Percentiles rank a stretch among this genome's conserved stretches.
Evolutionary conservation across 441 rosid genomes (phyloP).

Genomic region (Isatis lusitanica): DNA sequence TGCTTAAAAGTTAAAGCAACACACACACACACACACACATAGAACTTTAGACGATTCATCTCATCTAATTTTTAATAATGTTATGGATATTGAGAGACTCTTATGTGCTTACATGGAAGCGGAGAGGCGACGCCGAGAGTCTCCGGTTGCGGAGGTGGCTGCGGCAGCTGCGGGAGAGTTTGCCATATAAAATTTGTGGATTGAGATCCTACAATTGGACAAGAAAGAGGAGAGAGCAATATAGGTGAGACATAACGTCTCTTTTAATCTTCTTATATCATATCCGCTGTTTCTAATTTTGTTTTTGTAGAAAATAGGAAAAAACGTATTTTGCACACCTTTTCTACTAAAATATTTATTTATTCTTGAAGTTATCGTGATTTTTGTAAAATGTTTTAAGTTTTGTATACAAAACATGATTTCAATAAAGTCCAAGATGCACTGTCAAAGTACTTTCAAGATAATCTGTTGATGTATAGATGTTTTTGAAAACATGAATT

Average conservation of each 20-base stretch:
- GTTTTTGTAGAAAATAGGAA: neutral
- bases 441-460: neutral
- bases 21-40: neutral
- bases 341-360: neutral
- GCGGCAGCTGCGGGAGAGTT: conserved; percentile 30
- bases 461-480: neutral
- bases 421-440: neutral
- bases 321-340: conserved; percentile 27
- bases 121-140: conserved; percentile 35
- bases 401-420: neutral
- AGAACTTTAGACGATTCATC: neutral
- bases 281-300: conserved; percentile 5
- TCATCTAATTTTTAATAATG: neutral
- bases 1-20: conserved; percentile 35
- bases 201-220: conserved; percentile 32
- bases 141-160: conserved; percentile 29
- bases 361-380: neutral
- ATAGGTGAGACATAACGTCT: conserved; percentile 50
- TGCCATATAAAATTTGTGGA: conserved; percentile 27
- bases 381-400: neutral
- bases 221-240: conserved; percentile 36
- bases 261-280: conserved; percentile 46
- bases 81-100: neutral
- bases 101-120: conserved; percentile 24
- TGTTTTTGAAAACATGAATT: neutral